Conservation (phyloP, 805 yeast genomes). For the Pichia nakasei region DNA sequence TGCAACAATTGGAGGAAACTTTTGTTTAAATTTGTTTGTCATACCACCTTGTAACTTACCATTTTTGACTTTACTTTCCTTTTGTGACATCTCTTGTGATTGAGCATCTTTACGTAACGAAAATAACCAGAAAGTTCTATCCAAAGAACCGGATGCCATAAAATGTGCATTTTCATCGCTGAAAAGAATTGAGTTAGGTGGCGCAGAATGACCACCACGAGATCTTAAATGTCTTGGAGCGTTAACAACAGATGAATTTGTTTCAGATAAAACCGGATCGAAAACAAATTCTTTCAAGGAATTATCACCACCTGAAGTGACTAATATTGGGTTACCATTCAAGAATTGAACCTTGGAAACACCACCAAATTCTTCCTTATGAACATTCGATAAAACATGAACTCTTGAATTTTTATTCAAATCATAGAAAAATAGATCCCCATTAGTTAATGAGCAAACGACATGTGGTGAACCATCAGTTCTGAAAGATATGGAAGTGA, state of each 20-base stretch:
- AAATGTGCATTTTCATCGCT: constrained; percentile 73
- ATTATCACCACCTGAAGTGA: constrained; percentile 89
- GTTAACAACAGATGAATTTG: constrained; percentile 56
- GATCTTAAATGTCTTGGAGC: constrained; percentile 90
- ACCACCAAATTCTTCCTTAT: constrained; percentile 68
- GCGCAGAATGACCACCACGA: constrained; percentile 95
- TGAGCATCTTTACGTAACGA: constrained; percentile 94
- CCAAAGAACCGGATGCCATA: constrained; percentile 78
- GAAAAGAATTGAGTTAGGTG: constrained; percentile 70
- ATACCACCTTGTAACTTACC: constrained; percentile 50
- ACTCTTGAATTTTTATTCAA: constrained; percentile 62
- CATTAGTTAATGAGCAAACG: constrained; percentile 68
- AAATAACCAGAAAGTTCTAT: constrained; percentile 81
- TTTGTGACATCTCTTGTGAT: constrained; percentile 86
- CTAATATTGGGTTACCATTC: constrained; percentile 85
- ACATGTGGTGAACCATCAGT: constrained; percentile 84
- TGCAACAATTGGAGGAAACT: constrained; percentile 66
- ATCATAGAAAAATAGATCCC: constrained; percentile 83
- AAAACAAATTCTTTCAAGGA: constrained; percentile 82
- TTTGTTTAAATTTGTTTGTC: constrained; percentile 45
- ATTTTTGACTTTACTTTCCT: constrained; percentile 36
- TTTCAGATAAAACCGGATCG: constrained; percentile 75
- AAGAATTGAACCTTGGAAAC: constrained; percentile 64
- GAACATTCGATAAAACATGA: constrained; percentile 67
- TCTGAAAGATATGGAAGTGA: constrained; percentile 70